Base-by-base conservation (phyloP, 1,284 basidiomycete species). In the Termitomyces sp. region DNA sequence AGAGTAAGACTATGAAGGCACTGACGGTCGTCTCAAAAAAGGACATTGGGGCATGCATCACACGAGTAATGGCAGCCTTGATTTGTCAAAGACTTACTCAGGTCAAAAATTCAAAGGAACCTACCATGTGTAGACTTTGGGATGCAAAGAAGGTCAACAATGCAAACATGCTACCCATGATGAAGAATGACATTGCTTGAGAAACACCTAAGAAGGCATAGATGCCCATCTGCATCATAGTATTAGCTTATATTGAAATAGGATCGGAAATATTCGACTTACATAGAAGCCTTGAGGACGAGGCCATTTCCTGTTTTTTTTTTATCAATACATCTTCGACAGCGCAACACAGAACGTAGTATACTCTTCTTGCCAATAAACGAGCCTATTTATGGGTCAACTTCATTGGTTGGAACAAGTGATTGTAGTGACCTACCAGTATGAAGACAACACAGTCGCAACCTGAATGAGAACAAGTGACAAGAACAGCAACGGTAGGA, bases 21-120 rank as follows among this genome's bases (percentile, higher is more conserved):
- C 73, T 61, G 57, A 81, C 80, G 0, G 91, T 93, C 0, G 91
- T 93, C 65, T 95, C 93, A 63, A 93, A 94, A 75, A 93, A 93
- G 4, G 81, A 81, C 84, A 92, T 92, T 0, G 91, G 91, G 0
- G 88, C 86, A 59, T 82, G 77, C 71, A 84, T 78, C 38, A 91
- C 77, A 28, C 83, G 77, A 5, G 72, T 67, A 52, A 89, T 83
- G 1, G 87, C 82, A 40, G 66, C 68, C 73, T 79, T 39, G 26
- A 73, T 72, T 6, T 14, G 11, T 52, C 16, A 49, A 14, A 4
- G 18, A 18, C 9, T 28, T 14, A 3, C 18, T 83, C 56, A 86
- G 85, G 58, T 83, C 10, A 7, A 24, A 5, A 18, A 46, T 19
- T 45, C n/a, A 55, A 24, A 46, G 3, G 10, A 0, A 55, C 68